A percentile compares a stretch with the other conserved stretches of the same genome.
phyloP scores from a whole-genome alignment of 2,329 filamentous ascomycete species.

The Penicillium sp. region DNA sequence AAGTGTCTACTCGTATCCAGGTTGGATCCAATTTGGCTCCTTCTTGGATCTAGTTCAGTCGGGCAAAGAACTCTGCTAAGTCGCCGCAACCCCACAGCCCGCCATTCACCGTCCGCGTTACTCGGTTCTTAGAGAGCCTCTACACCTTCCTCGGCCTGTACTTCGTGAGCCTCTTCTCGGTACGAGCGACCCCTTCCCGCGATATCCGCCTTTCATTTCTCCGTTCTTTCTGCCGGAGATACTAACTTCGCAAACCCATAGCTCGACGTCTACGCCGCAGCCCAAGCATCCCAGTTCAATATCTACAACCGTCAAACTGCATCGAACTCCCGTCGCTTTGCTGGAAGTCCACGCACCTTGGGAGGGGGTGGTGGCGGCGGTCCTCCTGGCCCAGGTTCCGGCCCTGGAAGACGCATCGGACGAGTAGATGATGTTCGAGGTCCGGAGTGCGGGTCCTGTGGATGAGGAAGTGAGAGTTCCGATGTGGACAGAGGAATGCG shows the following conservation, averaged over 20 bases:
- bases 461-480: conserved; percentile 10
- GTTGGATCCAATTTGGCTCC: neutral
- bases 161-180: conserved; percentile 46
- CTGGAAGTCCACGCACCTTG: conserved; percentile 19
- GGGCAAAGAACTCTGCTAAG: neutral
- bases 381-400: conserved; percentile 26
- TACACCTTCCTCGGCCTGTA: conserved; percentile 49
- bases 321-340: conserved; percentile 24
- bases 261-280: conserved; percentile 46
- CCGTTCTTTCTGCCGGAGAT: neutral
- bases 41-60: neutral
- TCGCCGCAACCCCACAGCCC: conserved; percentile 30
- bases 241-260: conserved; percentile 21
- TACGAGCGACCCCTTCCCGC: conserved; percentile 33
- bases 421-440: conserved; percentile 46
- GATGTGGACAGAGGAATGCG: neutral
- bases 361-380: conserved; percentile 29
- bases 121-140: conserved; percentile 38
- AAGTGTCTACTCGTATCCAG: neutral
- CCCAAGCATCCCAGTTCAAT: conserved; percentile 45
- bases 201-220: too few relatives aligned
- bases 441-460: conserved; percentile 37
- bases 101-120: conserved; percentile 42
- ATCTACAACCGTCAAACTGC: conserved; percentile 29
- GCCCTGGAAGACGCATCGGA: conserved; percentile 39